A percentile compares a stretch with the other conserved stretches of the same genome.
Conservation (phyloP, 1,139 yeast genomes). For the Taphrina deformans region DNA sequence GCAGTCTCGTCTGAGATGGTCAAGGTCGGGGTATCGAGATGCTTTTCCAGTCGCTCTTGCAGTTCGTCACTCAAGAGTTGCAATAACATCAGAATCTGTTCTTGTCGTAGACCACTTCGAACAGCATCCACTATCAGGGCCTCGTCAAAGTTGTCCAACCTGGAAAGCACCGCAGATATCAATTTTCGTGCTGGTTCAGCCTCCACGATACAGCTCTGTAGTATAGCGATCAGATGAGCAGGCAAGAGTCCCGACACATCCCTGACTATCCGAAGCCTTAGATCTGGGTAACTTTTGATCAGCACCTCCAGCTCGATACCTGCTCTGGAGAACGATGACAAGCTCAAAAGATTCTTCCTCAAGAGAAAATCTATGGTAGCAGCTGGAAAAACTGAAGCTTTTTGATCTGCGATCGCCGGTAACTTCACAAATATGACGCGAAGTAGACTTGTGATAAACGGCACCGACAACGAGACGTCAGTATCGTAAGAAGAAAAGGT, state of each 20-base stretch:
- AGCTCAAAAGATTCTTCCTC: background rate
- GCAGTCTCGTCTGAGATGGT: conserved; percentile 14
- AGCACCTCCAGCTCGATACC: background rate
- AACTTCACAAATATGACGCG: conserved; percentile 1
- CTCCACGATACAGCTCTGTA: background rate
- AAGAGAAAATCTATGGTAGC: conserved; percentile 18
- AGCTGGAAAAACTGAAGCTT: background rate
- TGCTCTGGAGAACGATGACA: background rate
- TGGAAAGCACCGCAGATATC: background rate
- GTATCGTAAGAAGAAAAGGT: conserved; percentile 3
- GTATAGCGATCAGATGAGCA: background rate
- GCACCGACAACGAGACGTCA: conserved; percentile 1
- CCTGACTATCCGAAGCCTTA: background rate
- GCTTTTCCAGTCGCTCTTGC: background rate
- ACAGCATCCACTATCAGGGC: conserved; percentile 8
- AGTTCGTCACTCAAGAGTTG: background rate
- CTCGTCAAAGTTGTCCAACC: conserved; percentile 4
- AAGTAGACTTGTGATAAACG: conserved; percentile 10
- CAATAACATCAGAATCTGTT: background rate
- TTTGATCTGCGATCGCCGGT: background rate
- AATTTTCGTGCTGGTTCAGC: background rate
- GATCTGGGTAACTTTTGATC: background rate
- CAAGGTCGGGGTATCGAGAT: background rate
- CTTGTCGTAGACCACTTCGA: background rate
- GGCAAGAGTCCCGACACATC: conserved; percentile 12